Evolutionary conservation across 345 rosid species (phyloP).

Genomic region (Ceriops decandra): DNA sequence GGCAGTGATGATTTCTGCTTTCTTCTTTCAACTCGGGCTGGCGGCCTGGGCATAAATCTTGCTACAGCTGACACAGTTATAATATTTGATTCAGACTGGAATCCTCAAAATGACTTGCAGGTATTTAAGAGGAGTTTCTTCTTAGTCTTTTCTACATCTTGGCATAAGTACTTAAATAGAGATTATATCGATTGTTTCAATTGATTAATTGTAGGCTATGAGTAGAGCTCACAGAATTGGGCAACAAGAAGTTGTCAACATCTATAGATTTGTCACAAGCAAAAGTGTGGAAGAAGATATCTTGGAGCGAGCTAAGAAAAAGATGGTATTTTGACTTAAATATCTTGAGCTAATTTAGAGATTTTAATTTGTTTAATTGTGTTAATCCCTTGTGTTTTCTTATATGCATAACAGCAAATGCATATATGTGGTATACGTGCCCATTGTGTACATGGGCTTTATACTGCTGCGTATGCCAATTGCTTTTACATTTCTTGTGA

Average conservation of each 20-base stretch:
- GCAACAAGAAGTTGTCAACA: constrained; percentile 96
- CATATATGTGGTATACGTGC: neutral
- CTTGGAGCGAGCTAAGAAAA: constrained; percentile 96
- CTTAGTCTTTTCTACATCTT: neutral
- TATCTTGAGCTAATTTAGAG: constrained; percentile 7
- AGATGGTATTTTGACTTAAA: constrained; percentile 58
- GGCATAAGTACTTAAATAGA: neutral
- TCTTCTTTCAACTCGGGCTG: constrained; percentile 98
- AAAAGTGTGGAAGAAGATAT: constrained; percentile 99
- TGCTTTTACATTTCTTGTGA: constrained; percentile 5
- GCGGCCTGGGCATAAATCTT: constrained; percentile 98
- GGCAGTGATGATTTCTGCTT: constrained; percentile 99
- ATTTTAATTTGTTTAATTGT: neutral
- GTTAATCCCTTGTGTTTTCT: neutral
- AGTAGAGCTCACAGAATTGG: constrained; percentile 99
- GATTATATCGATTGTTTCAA: constrained; percentile 1
- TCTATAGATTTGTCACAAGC: constrained; percentile 97
- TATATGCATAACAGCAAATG: neutral
- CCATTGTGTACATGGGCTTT: neutral
- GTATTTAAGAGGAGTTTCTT: constrained; percentile 30
- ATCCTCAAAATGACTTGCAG: constrained; percentile 99
- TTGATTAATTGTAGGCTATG: constrained; percentile 65
- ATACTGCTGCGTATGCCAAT: neutral
- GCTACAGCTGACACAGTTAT: constrained; percentile 98
- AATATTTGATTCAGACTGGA: constrained; percentile 99